Conservation (phyloP, 768 basidiomycete species). For the Hydnomerulius pinastri region DNA sequence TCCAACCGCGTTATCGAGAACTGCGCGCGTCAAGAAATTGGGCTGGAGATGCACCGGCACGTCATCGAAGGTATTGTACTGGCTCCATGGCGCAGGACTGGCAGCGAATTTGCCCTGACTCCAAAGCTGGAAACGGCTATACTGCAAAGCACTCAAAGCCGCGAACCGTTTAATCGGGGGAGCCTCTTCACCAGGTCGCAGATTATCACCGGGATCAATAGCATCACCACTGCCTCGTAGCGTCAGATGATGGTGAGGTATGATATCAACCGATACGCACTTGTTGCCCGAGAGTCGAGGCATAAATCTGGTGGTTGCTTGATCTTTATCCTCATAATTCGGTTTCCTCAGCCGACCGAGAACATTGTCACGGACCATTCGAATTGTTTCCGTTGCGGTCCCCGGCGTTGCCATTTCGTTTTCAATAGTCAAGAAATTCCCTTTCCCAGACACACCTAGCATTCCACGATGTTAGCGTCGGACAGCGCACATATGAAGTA, state of each 20-base stretch:
- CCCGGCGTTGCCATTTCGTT: conserved; percentile 3
- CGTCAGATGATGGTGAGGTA: neutral
- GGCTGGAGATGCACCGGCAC: conserved; percentile 23
- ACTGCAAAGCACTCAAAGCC: conserved; percentile 32
- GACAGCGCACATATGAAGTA: neutral
- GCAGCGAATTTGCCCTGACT: conserved; percentile 24
- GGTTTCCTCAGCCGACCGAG: conserved; percentile 10
- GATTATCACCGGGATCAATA: conserved; percentile 12
- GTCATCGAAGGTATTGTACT: conserved; percentile 18
- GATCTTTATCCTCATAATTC: conserved; percentile 6
- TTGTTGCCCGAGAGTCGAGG: conserved; percentile 35
- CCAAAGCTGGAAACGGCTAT: conserved; percentile 32
- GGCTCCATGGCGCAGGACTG: neutral
- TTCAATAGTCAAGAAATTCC: conserved; percentile 18
- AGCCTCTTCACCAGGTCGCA: neutral
- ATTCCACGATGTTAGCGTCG: neutral
- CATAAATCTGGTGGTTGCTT: conserved; percentile 29
- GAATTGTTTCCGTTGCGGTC: neutral
- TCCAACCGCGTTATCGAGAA: conserved; percentile 33
- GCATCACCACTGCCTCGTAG: conserved; percentile 8
- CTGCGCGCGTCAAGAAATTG: conserved; percentile 25
- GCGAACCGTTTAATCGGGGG: conserved; percentile 21
- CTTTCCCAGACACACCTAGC: conserved; percentile 11
- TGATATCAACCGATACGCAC: neutral
- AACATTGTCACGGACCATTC: conserved; percentile 12